Evolutionary conservation across 2,329 filamentous ascomycete species (phyloP).

Genomic region (Fusarium tanahbumbuense): DNA sequence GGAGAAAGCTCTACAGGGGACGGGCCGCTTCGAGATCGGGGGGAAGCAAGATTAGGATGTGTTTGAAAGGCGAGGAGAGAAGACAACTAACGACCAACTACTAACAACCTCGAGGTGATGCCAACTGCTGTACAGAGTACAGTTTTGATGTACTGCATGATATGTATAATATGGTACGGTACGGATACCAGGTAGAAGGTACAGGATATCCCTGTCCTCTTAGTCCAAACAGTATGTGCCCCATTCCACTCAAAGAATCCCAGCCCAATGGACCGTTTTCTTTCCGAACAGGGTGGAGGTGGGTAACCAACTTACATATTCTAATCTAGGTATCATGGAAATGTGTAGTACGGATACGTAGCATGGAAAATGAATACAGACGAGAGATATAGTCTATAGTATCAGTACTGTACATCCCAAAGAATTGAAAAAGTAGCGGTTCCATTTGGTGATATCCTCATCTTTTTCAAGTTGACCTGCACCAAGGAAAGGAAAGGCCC

Average conservation of each 20-base stretch:
- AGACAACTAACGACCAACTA: neutral
- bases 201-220: neutral
- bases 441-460: neutral
- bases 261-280: conserved; percentile 7
- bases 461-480: neutral
- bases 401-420: neutral
- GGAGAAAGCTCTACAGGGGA: conserved; percentile 16
- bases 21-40: conserved; percentile 22
- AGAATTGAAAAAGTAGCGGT: neutral
- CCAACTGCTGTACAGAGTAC: neutral
- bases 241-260: neutral
- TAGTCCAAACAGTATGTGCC: neutral
- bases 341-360: neutral
- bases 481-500: neutral
- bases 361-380: conserved; percentile 1
- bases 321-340: neutral
- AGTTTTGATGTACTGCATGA: neutral
- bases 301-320: neutral
- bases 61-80: neutral
- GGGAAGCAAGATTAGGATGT: neutral
- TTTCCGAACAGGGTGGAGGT: conserved; percentile 6
- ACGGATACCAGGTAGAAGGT: neutral
- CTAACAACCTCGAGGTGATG: neutral
- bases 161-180: neutral
- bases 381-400: neutral